Base-by-base conservation (phyloP, 345 rosid species). In the Salix purpurea region DNA sequence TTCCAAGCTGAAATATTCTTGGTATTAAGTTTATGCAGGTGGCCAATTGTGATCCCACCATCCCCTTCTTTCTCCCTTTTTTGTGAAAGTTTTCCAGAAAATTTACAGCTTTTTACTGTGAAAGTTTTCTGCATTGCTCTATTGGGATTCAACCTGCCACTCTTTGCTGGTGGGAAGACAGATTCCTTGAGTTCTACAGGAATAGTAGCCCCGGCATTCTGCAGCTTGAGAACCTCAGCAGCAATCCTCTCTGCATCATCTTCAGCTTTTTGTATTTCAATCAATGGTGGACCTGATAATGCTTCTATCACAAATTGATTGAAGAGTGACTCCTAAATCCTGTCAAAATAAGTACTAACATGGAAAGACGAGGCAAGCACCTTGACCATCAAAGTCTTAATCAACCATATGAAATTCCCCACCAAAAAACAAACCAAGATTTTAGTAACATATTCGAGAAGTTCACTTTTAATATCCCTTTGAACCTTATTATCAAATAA, bases 1-100 rank as follows among this genome's bases (percentile, higher is more conserved):
- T 90, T 93, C 99, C 99, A 96, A 26, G 99, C 99, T 1, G 98
- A 96, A 11, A 96, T 70, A 36, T 96, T 96, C 89, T 86, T 88
- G 14, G 81, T 79, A 65, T 89, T 96, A 71, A 96, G 84, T 81
- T 85, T 92, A 24, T 92, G 97, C 73, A 96, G 73, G 40, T 90
- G 83, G 26, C 92, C 90, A 67, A 93, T 86, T 3, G 87, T 83
- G 54, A 96, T 90, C 73, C 87, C 90, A 0, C 71, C 73, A 3
- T 81, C 85, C 3, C 18, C 83, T 21, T 56, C 42, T 23, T 75
- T 85, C 66, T 78, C 78, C 3, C 56, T 73, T 70, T 81, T 85
- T 76, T 74, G 87, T 16, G 86, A 75, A 3, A 77, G 62, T 18
- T 74, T 21, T 16, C 76, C 74, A 0, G 91, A 85, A 56, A 87